A percentile compares a stretch with the other conserved stretches of the same genome.
Conservation (phyloP, 192 early-diverging fungal genomes). For the Backusella luteola region DNA sequence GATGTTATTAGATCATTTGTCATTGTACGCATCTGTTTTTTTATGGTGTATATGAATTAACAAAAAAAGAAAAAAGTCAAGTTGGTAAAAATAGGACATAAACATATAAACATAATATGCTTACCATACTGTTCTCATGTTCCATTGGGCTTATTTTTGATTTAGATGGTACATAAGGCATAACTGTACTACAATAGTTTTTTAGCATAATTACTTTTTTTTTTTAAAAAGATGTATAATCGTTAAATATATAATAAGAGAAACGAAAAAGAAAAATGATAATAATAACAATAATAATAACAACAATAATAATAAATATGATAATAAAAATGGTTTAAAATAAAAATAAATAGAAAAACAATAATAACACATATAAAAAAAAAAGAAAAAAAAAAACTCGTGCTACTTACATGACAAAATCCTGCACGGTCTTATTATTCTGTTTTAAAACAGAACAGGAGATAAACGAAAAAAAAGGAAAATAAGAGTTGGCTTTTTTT, state of each 20-base stretch:
- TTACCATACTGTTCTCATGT: neutral
- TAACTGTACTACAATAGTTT: conserved; percentile 5
- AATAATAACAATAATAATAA: neutral
- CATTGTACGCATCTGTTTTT: neutral
- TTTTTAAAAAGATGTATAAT: neutral
- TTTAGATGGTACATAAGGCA: conserved; percentile 5
- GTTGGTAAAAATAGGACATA: neutral
- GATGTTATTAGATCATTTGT: neutral
- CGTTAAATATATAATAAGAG: neutral
- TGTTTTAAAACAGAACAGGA: conserved; percentile 12
- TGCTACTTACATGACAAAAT: conserved; percentile 18
- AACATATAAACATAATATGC: conserved; percentile 2
- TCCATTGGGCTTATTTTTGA: neutral
- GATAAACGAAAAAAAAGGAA: neutral
- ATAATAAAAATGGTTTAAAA: neutral
- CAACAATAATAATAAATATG: neutral
- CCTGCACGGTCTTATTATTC: conserved; percentile 22
- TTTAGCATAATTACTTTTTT: neutral
- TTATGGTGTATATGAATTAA: neutral
- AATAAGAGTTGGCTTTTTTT: neutral
- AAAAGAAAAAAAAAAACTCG: neutral
- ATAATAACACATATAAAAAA: neutral
- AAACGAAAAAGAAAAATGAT: neutral
- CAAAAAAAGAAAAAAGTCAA: conserved; percentile 1
- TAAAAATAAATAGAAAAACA: neutral